Evolutionary conservation across 108 stramenopile genomes (phyloP).

Genomic region (Schizochytrium sp.): DNA sequence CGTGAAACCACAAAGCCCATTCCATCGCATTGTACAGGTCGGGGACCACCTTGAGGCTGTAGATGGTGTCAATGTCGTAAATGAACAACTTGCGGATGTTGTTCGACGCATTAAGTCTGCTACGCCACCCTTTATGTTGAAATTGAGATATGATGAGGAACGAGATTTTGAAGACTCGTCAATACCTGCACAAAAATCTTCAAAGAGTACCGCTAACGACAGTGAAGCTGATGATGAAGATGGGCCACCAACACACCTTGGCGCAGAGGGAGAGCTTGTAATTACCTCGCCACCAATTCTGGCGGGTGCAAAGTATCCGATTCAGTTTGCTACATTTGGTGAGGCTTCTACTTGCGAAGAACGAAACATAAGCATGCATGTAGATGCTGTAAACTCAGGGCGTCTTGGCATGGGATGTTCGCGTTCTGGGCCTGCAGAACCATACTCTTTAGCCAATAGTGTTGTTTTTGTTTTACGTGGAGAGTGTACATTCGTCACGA

Average conservation of each 20-base stretch:
- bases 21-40: conserved; percentile 3
- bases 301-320: neutral
- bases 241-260: neutral
- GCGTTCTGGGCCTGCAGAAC: neutral
- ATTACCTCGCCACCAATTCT: neutral
- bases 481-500: conserved; percentile 54
- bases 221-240: neutral
- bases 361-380: conserved; percentile 11
- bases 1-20: neutral
- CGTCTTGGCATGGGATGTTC: conserved; percentile 7
- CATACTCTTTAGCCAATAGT: neutral
- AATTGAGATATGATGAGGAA: neutral
- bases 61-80: neutral
- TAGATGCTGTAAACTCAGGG: neutral
- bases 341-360: neutral
- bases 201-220: neutral
- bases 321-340: neutral
- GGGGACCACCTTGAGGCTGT: neutral
- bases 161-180: neutral
- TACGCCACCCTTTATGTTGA: neutral
- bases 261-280: conserved; percentile 44
- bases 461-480: conserved; percentile 57
- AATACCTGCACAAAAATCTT: neutral
- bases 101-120: neutral
- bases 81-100: neutral